These are phyloP conservation scores for Hymenotorrendiella dingleyae DNA, from an alignment of 2,329 filamentous ascomycete species.

Conservation along the genomic window DNA sequence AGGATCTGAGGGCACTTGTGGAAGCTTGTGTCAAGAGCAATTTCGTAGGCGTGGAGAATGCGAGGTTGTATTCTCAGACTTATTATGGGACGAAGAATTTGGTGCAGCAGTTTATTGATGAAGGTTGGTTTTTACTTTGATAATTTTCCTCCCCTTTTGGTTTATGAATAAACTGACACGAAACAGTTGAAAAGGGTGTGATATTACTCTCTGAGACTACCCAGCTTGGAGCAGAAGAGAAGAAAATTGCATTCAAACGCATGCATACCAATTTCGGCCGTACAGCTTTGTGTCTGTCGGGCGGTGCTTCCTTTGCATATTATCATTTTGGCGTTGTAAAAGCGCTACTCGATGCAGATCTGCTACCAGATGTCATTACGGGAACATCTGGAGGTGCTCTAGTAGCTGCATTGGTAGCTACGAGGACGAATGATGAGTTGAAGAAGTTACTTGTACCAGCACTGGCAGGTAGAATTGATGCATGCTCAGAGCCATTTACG, in stretches of 20 bases:
- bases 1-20: conserved; percentile 70
- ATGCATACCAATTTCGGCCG: conserved; percentile 86
- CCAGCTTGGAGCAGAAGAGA: conserved; percentile 64
- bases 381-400: conserved; percentile 93
- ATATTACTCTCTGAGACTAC: conserved; percentile 62
- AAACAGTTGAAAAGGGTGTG: conserved; percentile 57
- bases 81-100: conserved; percentile 97
- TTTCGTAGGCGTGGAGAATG: conserved; percentile 91
- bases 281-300: conserved; percentile 87
- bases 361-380: conserved; percentile 90
- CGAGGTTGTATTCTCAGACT: conserved; percentile 90
- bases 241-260: conserved; percentile 78
- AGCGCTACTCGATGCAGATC: conserved; percentile 76
- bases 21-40: conserved; percentile 97
- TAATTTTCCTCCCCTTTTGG: conserved; percentile 5
- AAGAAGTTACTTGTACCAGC: conserved; percentile 79
- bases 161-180: conserved; percentile 6
- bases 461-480: conserved; percentile 76
- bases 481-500: conserved; percentile 71
- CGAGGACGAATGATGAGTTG: conserved; percentile 86
- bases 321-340: conserved; percentile 94
- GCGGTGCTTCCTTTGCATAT: conserved; percentile 90
- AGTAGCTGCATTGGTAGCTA: conserved; percentile 80
- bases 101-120: conserved; percentile 84
- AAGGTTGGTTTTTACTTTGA: conserved; percentile 50